A percentile compares a stretch with the other conserved stretches of the same genome.
Conservation (phyloP, 2,329 filamentous ascomycete genomes). For the Ploettnerulaceae sp. region DNA sequence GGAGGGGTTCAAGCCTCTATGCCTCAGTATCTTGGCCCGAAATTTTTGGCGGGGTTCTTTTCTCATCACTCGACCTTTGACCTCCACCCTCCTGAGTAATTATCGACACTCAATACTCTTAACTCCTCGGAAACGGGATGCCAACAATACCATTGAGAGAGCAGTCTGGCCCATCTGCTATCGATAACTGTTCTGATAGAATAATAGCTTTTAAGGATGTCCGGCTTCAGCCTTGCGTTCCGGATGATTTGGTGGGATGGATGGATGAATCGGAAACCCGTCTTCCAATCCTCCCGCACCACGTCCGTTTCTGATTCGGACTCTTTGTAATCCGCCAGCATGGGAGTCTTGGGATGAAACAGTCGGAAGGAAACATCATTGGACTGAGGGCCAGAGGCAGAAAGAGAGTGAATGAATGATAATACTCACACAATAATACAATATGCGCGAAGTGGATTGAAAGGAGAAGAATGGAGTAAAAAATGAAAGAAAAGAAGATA, state of each 20-base stretch:
- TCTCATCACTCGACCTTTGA: background rate
- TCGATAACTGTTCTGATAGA: background rate
- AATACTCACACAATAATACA: background rate
- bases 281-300: background rate
- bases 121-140: background rate
- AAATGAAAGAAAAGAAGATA: too few relatives aligned
- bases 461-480: too few relatives aligned
- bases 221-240: background rate
- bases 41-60: conserved; percentile 5
- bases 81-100: background rate
- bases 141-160: background rate
- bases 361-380: background rate
- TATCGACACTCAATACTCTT: background rate
- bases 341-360: background rate
- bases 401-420: background rate
- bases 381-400: background rate
- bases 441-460: background rate
- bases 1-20: background rate
- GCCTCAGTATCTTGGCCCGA: background rate
- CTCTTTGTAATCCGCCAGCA: conserved; percentile 9
- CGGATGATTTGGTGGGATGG: background rate
- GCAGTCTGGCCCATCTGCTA: background rate
- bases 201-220: background rate
- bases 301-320: background rate
- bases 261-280: conserved; percentile 5